A percentile compares a stretch with the other conserved stretches of the same genome.
Conservation (phyloP, 2,329 filamentous ascomycete genomes). For the Colletotrichum sidae region DNA sequence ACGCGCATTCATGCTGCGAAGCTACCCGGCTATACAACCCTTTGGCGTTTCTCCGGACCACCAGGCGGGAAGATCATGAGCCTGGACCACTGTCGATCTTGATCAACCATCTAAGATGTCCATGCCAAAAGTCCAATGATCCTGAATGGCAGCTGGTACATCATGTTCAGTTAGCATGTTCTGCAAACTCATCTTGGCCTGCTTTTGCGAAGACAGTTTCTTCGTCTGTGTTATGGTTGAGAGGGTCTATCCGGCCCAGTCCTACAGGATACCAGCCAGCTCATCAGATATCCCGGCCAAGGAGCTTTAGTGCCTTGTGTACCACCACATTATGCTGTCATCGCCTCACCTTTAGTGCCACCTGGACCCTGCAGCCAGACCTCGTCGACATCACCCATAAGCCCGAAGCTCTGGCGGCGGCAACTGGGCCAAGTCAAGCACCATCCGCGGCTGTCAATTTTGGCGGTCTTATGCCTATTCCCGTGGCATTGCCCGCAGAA, state of each 20-base stretch:
- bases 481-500: background rate
- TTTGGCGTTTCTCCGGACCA: slow-evolving; percentile 10
- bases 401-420: slow-evolving; percentile 1
- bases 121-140: slow-evolving; percentile 9
- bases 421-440: slow-evolving; percentile 9
- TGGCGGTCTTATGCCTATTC: slow-evolving; percentile 9
- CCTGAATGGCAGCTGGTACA: slow-evolving; percentile 21
- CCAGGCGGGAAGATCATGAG: slow-evolving; percentile 21
- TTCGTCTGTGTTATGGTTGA: too few species aligned
- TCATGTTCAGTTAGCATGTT: too few species aligned
- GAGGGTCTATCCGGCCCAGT: background rate
- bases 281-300: background rate
- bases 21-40: slow-evolving; percentile 7
- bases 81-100: slow-evolving; percentile 24
- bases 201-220: too few species aligned
- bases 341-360: slow-evolving; percentile 2
- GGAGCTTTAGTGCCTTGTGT: too few species aligned
- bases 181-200: too few species aligned
- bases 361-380: slow-evolving; percentile 14
- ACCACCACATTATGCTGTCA: slow-evolving; percentile 15
- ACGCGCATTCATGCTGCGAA: slow-evolving; percentile 11
- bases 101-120: background rate
- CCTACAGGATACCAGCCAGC: background rate
- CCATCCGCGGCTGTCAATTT: slow-evolving; percentile 23
- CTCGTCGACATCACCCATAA: slow-evolving; percentile 14